Evolutionary conservation across 148 eudicot species (phyloP).

Genomic region (Chenopodium formosanum): DNA sequence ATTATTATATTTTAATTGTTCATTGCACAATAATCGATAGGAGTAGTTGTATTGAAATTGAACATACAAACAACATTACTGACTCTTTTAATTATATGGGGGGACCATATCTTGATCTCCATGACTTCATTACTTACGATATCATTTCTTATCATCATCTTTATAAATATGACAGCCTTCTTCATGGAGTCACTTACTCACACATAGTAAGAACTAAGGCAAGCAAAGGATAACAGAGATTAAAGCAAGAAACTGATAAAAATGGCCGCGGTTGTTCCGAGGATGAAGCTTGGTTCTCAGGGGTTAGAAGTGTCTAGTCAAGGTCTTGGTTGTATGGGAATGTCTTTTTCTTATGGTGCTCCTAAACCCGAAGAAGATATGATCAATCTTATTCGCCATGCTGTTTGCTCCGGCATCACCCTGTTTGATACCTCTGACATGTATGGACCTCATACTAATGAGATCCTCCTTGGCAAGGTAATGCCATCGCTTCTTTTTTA

Average conservation of each 20-base stretch:
- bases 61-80: too few species aligned
- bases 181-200: background rate
- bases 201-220: background rate
- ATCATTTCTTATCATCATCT: too few species aligned
- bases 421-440: conserved; percentile 35
- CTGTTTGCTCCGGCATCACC: conserved; percentile 32
- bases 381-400: conserved; percentile 29
- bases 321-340: conserved; percentile 34
- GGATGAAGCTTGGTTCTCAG: background rate
- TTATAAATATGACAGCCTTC: background rate
- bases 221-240: too few species aligned
- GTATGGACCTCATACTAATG: conserved; percentile 36
- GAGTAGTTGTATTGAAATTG: too few species aligned
- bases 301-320: conserved; percentile 23
- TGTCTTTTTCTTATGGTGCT: conserved; percentile 27
- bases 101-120: background rate
- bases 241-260: background rate
- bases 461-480: conserved; percentile 38
- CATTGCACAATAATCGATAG: too few species aligned
- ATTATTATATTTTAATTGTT: too few species aligned
- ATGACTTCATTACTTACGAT: background rate
- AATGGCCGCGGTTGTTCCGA: background rate
- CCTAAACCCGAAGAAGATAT: conserved; percentile 31
- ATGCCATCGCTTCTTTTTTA: background rate
- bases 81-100: background rate